A percentile compares a stretch with the other conserved stretches of the same genome.
Conservation (phyloP, 768 basidiomycete genomes). For the Phlebiopsis gigantea region DNA sequence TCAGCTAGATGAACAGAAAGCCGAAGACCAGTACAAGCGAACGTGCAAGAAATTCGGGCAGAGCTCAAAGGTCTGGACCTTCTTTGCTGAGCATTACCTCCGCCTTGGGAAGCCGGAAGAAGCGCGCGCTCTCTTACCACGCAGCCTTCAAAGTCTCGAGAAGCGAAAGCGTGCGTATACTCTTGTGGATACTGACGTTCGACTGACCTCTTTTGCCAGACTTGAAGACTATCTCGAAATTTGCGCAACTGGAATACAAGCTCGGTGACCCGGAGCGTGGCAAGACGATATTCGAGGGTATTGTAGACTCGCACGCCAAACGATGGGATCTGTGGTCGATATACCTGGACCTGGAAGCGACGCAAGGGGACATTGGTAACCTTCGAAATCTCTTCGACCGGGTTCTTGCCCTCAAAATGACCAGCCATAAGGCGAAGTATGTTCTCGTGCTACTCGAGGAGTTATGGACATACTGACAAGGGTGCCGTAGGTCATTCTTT, state of each 20-base stretch:
- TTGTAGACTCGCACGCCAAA: slow-evolving; percentile 93
- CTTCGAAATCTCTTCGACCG: slow-evolving; percentile 87
- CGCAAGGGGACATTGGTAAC: slow-evolving; percentile 72
- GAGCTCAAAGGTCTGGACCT: slow-evolving; percentile 91
- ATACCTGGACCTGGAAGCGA: slow-evolving; percentile 95
- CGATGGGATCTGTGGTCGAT: slow-evolving; percentile 94
- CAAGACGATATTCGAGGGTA: slow-evolving; percentile 93
- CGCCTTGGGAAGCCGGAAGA: slow-evolving; percentile 68
- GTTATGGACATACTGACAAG: background rate
- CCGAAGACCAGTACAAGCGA: slow-evolving; percentile 86
- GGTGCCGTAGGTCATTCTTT: slow-evolving; percentile 70
- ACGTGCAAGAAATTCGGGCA: slow-evolving; percentile 93
- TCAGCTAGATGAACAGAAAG: slow-evolving; percentile 49
- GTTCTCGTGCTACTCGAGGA: slow-evolving; percentile 24
- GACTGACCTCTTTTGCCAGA: slow-evolving; percentile 45
- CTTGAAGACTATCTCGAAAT: slow-evolving; percentile 91
- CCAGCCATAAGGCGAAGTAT: slow-evolving; percentile 92
- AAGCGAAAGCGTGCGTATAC: slow-evolving; percentile 81
- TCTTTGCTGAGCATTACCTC: slow-evolving; percentile 80
- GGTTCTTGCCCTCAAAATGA: slow-evolving; percentile 79
- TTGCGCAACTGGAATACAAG: slow-evolving; percentile 94
- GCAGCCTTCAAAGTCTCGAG: slow-evolving; percentile 85
- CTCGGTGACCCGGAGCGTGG: slow-evolving; percentile 92
- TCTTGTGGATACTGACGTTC: slow-evolving; percentile 3
- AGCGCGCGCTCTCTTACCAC: slow-evolving; percentile 80